Evolutionary conservation across 2,329 filamentous ascomycete species (phyloP), one percentile per base, ranked within the genome.

Genomic region (Escovopsis weberi): DNA sequence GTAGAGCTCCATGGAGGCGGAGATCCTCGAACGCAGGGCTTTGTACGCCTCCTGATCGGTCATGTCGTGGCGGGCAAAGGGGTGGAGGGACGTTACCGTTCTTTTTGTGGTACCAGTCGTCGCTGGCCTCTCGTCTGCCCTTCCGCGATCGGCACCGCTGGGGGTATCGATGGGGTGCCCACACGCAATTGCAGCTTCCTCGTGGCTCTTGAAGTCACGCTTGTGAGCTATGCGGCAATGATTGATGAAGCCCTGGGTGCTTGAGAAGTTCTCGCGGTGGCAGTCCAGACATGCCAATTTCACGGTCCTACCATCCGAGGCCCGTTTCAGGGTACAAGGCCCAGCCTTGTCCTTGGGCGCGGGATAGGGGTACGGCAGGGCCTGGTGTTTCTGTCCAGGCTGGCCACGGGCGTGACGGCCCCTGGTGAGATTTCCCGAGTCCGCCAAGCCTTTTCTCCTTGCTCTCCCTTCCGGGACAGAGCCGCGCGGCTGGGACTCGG

Each of bases 191-290:
- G 89, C 91, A 48, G 91, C 91, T 55, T 88, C 85, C 60, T 96
- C 89, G 56, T 98, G 91, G 53, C 86, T 95, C 64, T 94, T 89
- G 68, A 88, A 96, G 49, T 93, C 87, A 45, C 85, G 75, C 58
- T 82, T 84, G 64, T 98, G 91, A 26, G 88, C 87, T 53, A 98
- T 96, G 44, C 91, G 86, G 59, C 89, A 96, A 59, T 98, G 91
- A 57, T 98, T 98, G 66, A 98, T 91, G 64, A 96, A 96, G n/a
- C 91, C 91, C 61, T 96, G 91, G 0, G 88, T 93, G 65, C 88
- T 96, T 43, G 83, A 88, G 57, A 96, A 96, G 60, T 95, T 85
- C 59, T 86, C 85, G 49, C 89, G 75, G 40, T 86, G 74, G 62
- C 91, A 96, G 59, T 91, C 83, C 45, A 84, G 64, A 67, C 91